A percentile compares a stretch with the other conserved stretches of the same genome.
phyloP scores from a whole-genome alignment of 2,329 filamentous ascomycete genomes.

The Acephala macrosclerotiorum region DNA sequence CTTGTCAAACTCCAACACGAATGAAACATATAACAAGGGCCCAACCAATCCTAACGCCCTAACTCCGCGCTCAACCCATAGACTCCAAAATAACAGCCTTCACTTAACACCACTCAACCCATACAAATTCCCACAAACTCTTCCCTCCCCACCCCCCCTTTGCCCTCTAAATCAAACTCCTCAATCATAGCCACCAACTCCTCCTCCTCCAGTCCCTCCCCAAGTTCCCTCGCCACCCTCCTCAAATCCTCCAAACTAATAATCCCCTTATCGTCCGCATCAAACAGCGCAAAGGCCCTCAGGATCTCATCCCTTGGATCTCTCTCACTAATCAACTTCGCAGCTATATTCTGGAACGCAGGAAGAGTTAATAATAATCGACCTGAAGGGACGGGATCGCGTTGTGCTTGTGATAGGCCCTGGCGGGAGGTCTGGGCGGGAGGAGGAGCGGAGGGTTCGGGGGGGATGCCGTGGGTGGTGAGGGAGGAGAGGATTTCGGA shows the following conservation, averaged over 20 bases:
- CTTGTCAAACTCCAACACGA: not conserved
- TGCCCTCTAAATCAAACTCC: conserved; percentile 94
- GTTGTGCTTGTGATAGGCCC: conserved; percentile 50
- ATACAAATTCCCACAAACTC: conserved; percentile 61
- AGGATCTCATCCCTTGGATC: conserved; percentile 92
- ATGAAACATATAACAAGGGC: not conserved
- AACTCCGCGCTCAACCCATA: conserved; percentile 8
- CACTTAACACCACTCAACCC: conserved; percentile 34
- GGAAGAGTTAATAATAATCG: conserved; percentile 73
- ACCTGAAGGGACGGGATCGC: conserved; percentile 56
- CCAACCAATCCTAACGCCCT: not conserved
- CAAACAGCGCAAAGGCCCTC: conserved; percentile 91
- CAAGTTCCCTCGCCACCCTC: conserved; percentile 87
- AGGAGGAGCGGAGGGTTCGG: conserved; percentile 56
- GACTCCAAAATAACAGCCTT: not conserved
- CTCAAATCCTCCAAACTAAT: conserved; percentile 90
- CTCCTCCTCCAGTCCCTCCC: conserved; percentile 91
- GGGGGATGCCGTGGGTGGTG: conserved; percentile 79
- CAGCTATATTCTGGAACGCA: conserved; percentile 78
- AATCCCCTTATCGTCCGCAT: conserved; percentile 88
- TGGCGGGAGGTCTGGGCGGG: conserved; percentile 5
- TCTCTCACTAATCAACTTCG: conserved; percentile 79
- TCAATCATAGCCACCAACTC: conserved; percentile 97
- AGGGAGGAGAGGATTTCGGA: conserved; percentile 83
- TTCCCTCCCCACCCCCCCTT: conserved; percentile 77